Percentiles rank a stretch among this genome's conserved stretches.
These are phyloP conservation scores for Brettanomyces naardenensis DNA, from an alignment of 805 yeast genomes.

Conservation along the genomic window DNA sequence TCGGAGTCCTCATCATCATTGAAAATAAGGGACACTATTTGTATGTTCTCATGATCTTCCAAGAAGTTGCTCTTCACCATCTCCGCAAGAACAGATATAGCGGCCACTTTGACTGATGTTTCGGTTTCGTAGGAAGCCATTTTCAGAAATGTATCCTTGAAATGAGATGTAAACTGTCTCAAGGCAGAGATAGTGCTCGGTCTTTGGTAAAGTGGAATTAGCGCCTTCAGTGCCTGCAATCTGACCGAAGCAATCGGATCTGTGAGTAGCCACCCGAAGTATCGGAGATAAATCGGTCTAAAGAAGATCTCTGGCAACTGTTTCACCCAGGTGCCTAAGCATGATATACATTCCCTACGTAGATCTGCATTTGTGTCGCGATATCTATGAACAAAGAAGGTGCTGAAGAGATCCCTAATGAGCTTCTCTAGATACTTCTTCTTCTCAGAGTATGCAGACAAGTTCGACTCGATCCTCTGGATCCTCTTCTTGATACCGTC, in stretches of 20 bases:
- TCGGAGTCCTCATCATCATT: constrained; percentile 22
- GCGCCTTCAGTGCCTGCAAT: constrained; percentile 49
- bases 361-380: constrained; percentile 71
- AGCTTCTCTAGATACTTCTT: constrained; percentile 46
- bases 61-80: constrained; percentile 55
- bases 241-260: constrained; percentile 59
- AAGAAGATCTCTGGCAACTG: constrained; percentile 62
- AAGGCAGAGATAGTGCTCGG: constrained; percentile 50
- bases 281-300: constrained; percentile 61
- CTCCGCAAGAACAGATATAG: constrained; percentile 47
- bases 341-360: constrained; percentile 58
- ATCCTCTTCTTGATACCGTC: constrained; percentile 32
- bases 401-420: constrained; percentile 56
- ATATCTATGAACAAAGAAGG: constrained; percentile 67
- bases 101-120: constrained; percentile 40
- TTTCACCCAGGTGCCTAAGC: constrained; percentile 67
- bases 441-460: constrained; percentile 36
- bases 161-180: constrained; percentile 71
- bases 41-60: constrained; percentile 42
- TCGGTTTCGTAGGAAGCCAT: constrained; percentile 55
- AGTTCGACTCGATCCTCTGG: constrained; percentile 35
- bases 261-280: constrained; percentile 80
- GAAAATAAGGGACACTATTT: constrained; percentile 18
- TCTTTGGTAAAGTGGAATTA: constrained; percentile 40
- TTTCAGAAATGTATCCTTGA: constrained; percentile 55